Conservation (phyloP, 192 early-diverging fungal genomes). For the Backusella macrospora region DNA sequence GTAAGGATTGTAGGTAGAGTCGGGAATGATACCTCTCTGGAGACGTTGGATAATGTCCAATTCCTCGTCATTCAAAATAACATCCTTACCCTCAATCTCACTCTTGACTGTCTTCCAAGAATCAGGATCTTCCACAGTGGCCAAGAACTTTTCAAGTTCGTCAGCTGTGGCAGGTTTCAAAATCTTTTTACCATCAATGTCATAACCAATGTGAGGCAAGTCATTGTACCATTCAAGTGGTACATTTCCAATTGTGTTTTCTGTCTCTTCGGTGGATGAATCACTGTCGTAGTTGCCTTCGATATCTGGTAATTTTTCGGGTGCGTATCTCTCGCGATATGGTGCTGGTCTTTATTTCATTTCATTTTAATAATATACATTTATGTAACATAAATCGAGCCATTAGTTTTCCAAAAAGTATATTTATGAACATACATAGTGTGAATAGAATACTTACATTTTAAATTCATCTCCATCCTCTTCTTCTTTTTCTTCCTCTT, state of each 20-base stretch:
- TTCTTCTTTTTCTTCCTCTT: conserved; percentile 34
- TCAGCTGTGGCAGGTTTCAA: conserved; percentile 87
- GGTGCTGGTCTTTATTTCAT: not conserved
- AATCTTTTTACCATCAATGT: conserved; percentile 91
- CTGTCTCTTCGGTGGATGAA: conserved; percentile 86
- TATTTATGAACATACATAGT: not conserved
- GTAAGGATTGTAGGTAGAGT: conserved; percentile 87
- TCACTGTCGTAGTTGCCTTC: conserved; percentile 93
- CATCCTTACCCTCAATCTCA: conserved; percentile 76
- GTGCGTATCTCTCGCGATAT: conserved; percentile 20
- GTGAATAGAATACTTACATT: conserved; percentile 7
- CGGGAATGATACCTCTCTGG: conserved; percentile 80
- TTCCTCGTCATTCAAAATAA: conserved; percentile 87
- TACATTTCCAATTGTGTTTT: conserved; percentile 94
- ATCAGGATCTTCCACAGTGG: conserved; percentile 91
- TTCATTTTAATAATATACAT: too few species aligned
- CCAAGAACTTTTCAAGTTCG: conserved; percentile 92
- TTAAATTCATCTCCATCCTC: conserved; percentile 24
- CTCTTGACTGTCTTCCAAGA: conserved; percentile 88
- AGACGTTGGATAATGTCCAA: conserved; percentile 92
- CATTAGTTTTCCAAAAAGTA: not conserved
- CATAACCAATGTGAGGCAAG: conserved; percentile 95
- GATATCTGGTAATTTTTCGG: conserved; percentile 76
- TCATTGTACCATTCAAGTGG: conserved; percentile 99
- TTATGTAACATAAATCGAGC: not conserved